Evolutionary conservation across 2,329 filamentous ascomycete species (phyloP).

Genomic region (Epichloe scottii): DNA sequence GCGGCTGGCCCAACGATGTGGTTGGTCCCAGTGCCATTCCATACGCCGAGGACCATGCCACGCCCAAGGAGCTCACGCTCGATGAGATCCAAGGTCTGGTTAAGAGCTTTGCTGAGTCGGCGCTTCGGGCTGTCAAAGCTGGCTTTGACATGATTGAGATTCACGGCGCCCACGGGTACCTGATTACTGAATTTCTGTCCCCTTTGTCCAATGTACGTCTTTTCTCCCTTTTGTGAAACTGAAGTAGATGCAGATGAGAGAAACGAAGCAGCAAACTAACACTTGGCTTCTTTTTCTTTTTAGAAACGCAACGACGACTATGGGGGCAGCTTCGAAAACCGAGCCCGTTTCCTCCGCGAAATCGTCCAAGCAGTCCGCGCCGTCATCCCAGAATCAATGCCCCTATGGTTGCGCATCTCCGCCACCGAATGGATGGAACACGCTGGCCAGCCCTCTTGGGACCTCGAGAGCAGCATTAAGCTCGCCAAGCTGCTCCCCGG

Average conservation of each 20-base stretch:
- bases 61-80: slow-evolving; percentile 48
- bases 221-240: too few species aligned
- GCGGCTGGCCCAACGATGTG: slow-evolving; percentile 46
- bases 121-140: slow-evolving; percentile 42
- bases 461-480: slow-evolving; percentile 31
- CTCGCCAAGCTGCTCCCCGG: slow-evolving; percentile 60
- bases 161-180: slow-evolving; percentile 45
- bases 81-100: slow-evolving; percentile 52
- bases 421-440: slow-evolving; percentile 62
- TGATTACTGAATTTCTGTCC: slow-evolving; percentile 45
- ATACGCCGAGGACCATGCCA: slow-evolving; percentile 42
- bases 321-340: slow-evolving; percentile 36
- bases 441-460: not conserved
- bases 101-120: slow-evolving; percentile 38
- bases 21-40: slow-evolving; percentile 38
- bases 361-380: slow-evolving; percentile 40
- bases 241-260: too few species aligned
- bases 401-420: slow-evolving; percentile 60
- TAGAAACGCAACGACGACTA: slow-evolving; percentile 33
- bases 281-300: too few species aligned
- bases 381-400: slow-evolving; percentile 53
- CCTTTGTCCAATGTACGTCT: slow-evolving; percentile 9
- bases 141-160: slow-evolving; percentile 28
- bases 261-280: too few species aligned
- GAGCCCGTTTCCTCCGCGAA: slow-evolving; percentile 46